Evolutionary conservation across 306 rosid species (phyloP), one percentile per base, ranked within the genome.

Genomic region (Comarum palustre): DNA sequence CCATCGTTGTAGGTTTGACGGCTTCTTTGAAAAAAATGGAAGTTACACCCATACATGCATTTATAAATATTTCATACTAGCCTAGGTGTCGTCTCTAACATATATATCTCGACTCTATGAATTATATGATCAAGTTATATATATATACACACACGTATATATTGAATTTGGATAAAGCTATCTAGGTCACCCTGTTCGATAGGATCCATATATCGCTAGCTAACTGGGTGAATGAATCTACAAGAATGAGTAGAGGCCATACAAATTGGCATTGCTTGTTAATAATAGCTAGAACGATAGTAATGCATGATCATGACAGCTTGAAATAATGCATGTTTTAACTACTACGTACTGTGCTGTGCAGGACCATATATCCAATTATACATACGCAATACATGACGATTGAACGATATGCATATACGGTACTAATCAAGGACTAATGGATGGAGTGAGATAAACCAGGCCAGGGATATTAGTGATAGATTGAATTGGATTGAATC

Each of bases 1-100:
- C 54, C 67, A 41, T 57, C 57, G 43, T 27, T 25, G 27, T 25
- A 57, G 19, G 54, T 58, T 42, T 72, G 76, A 58, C 67, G 27
- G 57, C 25, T 43, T 60, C 54, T 32, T 20, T 8, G 5, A 36
- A 4, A 36, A 4, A 34, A n/a, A 19, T 52, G 12, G 13, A 52
- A 52, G 59, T 22, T 54, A 50, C 52, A 47, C 20, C 6, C 16
- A 47, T 47, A 47, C 52, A 47, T 47, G 52, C 52, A 5, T 47
- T 47, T 47, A 47, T 4, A 47, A 47, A 2, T 47, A 34, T 34
- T 34, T 47, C 52, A 47, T 16, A 16, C 11, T 34, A 34, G 38
- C 38, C 52, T 47, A 11, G 47, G 47, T 43, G 47, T 11, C 47
- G 42, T 39, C 42, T 39, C 42, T 39, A 43, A 43, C 47, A 43